phyloP scores from a whole-genome alignment of 2,329 filamentous ascomycete species.

The Cladophialophora exuberans region DNA sequence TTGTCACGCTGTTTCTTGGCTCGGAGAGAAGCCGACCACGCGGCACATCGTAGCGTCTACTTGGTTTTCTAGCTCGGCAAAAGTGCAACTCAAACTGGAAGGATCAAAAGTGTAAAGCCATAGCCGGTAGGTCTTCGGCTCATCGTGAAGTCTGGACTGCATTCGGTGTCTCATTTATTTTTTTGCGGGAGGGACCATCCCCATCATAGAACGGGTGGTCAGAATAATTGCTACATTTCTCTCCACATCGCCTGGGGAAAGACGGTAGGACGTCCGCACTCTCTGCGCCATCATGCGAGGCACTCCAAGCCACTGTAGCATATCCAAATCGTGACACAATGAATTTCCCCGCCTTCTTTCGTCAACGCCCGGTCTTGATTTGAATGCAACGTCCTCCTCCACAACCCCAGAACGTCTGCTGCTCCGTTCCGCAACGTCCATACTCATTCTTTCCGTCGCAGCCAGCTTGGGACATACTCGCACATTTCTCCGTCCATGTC shows the following conservation, averaged over 20 bases:
- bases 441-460: too few species aligned
- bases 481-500: too few species aligned
- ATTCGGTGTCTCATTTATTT: too few species aligned
- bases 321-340: neutral
- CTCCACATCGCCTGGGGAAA: too few species aligned
- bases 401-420: neutral
- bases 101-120: neutral
- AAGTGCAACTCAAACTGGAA: neutral
- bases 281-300: neutral
- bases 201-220: too few species aligned
- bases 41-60: neutral
- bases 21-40: conserved; percentile 11
- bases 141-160: too few species aligned
- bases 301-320: neutral
- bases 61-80: neutral
- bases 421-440: too few species aligned
- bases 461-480: too few species aligned
- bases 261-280: too few species aligned
- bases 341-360: neutral
- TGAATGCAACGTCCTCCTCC: neutral
- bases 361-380: neutral
- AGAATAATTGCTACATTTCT: too few species aligned
- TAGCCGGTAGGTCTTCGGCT: too few species aligned
- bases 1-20: neutral
- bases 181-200: too few species aligned